A percentile compares a stretch with the other conserved stretches of the same genome.
phyloP scores from a whole-genome alignment of 257 asterid species.

The Thymus quinquecostatus region DNA sequence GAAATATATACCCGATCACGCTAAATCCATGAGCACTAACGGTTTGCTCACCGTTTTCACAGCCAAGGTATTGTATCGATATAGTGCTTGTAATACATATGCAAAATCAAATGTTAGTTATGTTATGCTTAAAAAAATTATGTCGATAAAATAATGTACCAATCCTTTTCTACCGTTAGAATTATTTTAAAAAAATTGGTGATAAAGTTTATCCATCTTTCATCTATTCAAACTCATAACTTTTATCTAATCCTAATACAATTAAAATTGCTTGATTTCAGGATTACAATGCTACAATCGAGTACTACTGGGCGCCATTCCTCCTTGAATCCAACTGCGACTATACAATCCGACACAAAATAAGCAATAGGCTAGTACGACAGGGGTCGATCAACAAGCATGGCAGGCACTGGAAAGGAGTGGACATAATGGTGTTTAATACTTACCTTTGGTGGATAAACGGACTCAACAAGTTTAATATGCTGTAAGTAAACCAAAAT shows the following conservation, averaged over 20 bases:
- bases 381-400: slow-evolving; percentile 65
- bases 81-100: too few species aligned
- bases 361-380: slow-evolving; percentile 47
- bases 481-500: slow-evolving; percentile 32
- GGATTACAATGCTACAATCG: slow-evolving; percentile 63
- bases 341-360: slow-evolving; percentile 46
- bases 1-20: slow-evolving; percentile 51
- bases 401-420: slow-evolving; percentile 67
- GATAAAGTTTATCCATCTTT: too few species aligned
- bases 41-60: slow-evolving; percentile 71
- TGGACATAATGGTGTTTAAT: slow-evolving; percentile 58
- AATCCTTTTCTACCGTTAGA: too few species aligned
- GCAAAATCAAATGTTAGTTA: too few species aligned
- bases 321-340: slow-evolving; percentile 66
- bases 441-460: slow-evolving; percentile 71
- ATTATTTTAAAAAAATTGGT: too few species aligned
- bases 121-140: too few species aligned
- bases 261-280: not conserved
- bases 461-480: slow-evolving; percentile 46
- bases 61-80: slow-evolving; percentile 54
- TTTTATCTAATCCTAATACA: too few species aligned
- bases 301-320: slow-evolving; percentile 71
- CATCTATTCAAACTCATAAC: too few species aligned
- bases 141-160: too few species aligned
- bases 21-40: slow-evolving; percentile 66